These are phyloP conservation scores for Hanseniaspora taiwanica DNA, from an alignment of 805 yeast species.

Conservation along the genomic window DNA sequence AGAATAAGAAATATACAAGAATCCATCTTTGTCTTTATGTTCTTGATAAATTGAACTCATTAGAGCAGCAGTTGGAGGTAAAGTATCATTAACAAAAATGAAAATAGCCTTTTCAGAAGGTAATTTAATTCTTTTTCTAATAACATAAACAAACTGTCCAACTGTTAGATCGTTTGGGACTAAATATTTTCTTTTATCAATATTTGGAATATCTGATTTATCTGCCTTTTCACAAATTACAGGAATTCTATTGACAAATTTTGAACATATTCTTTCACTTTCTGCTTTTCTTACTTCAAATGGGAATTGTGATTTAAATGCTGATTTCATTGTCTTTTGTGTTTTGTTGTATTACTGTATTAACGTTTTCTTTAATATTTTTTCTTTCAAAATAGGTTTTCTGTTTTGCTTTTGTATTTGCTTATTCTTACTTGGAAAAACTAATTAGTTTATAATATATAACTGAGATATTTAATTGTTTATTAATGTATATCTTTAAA, in stretches of 20 bases:
- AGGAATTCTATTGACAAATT: slow-evolving; percentile 87
- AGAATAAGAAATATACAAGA: slow-evolving; percentile 86
- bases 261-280: slow-evolving; percentile 77
- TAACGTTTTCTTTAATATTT: neutral
- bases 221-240: slow-evolving; percentile 95
- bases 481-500: no score
- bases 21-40: slow-evolving; percentile 96
- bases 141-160: slow-evolving; percentile 96
- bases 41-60: slow-evolving; percentile 93
- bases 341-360: neutral
- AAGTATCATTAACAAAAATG: slow-evolving; percentile 89
- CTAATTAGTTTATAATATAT: no score
- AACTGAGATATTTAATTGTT: no score
- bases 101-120: slow-evolving; percentile 97
- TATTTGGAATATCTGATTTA: slow-evolving; percentile 88
- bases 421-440: no score
- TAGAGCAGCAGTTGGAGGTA: slow-evolving; percentile 96
- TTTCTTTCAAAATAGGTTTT: no score
- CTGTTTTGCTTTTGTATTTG: no score
- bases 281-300: slow-evolving; percentile 93
- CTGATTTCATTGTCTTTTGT: slow-evolving; percentile 20
- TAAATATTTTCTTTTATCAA: slow-evolving; percentile 92
- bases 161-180: slow-evolving; percentile 95
- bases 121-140: slow-evolving; percentile 87
- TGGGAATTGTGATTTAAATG: slow-evolving; percentile 55